phyloP scores from a whole-genome alignment of 1,284 basidiomycete species.

The Puccinia polysora region DNA sequence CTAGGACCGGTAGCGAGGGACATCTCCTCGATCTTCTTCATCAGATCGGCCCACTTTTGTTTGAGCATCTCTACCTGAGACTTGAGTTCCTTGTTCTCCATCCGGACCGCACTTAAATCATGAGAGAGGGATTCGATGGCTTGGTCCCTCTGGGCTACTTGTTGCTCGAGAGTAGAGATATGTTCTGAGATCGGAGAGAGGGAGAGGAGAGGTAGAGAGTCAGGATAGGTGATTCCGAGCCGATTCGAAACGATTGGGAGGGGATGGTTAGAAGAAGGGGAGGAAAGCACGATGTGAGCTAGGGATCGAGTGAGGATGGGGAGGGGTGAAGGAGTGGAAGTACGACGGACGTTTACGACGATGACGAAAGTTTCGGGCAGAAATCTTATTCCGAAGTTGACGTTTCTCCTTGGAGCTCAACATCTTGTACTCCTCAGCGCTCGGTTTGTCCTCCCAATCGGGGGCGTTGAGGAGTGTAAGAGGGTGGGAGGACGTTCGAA shows the following conservation, averaged over 20 bases:
- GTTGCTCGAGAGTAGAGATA: constrained; percentile 83
- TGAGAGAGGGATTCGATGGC: constrained; percentile 81
- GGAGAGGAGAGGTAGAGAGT: constrained; percentile 3
- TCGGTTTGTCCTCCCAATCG: constrained; percentile 55
- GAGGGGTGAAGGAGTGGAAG: background rate
- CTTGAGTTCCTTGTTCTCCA: constrained; percentile 73
- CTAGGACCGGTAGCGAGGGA: constrained; percentile 17
- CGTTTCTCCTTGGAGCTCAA: constrained; percentile 93
- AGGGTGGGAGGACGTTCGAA: constrained; percentile 28
- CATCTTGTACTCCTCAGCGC: constrained; percentile 89
- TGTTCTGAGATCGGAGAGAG: too few species aligned
- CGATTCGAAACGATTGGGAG: too few species aligned
- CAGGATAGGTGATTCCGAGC: constrained; percentile 12
- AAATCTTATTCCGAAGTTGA: constrained; percentile 93
- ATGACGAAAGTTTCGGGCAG: constrained; percentile 87
- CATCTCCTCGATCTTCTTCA: constrained; percentile 41
- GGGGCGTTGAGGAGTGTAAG: constrained; percentile 29
- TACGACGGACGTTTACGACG: constrained; percentile 70
- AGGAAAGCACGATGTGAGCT: background rate
- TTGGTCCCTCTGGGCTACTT: constrained; percentile 85
- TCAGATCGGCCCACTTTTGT: constrained; percentile 35
- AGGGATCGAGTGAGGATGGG: background rate
- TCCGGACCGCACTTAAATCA: constrained; percentile 71
- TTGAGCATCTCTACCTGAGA: constrained; percentile 51
- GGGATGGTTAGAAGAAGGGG: too few species aligned